Evolutionary conservation across 2,329 filamentous ascomycete species (phyloP).

Genomic region (Tolypocladium guangdongense): DNA sequence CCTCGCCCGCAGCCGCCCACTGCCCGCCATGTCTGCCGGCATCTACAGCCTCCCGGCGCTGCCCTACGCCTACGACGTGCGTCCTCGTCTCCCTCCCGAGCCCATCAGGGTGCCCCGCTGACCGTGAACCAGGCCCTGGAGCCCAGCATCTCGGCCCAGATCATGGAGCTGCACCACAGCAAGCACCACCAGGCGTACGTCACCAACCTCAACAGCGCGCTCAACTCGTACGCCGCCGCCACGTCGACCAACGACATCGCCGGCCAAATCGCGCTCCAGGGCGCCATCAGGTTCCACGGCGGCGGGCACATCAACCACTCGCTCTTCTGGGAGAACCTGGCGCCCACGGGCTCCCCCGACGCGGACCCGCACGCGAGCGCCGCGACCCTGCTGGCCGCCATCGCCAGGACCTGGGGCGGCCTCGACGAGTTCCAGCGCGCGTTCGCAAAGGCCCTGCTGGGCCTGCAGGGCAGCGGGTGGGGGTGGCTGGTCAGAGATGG

Average conservation of each 20-base stretch:
- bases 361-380: constrained; percentile 41
- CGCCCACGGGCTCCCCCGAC: constrained; percentile 46
- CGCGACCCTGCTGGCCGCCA: constrained; percentile 48
- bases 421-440: constrained; percentile 53
- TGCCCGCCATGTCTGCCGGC: constrained; percentile 24
- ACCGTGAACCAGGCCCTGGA: constrained; percentile 46
- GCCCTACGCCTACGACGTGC: constrained; percentile 60
- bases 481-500: constrained; percentile 69
- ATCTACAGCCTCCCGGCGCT: constrained; percentile 53
- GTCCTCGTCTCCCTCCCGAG: constrained; percentile 13
- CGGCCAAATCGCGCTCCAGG: constrained; percentile 55
- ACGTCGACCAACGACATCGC: constrained; percentile 46
- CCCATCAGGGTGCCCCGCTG: constrained; percentile 4
- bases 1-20: too few relatives aligned
- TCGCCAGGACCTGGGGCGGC: constrained; percentile 57
- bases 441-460: constrained; percentile 55
- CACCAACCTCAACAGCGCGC: constrained; percentile 59
- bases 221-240: constrained; percentile 48
- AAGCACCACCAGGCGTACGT: constrained; percentile 76
- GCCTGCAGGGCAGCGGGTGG: constrained; percentile 78
- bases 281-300: constrained; percentile 74
- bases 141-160: constrained; percentile 63
- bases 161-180: constrained; percentile 71
- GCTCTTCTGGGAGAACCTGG: constrained; percentile 82
- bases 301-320: constrained; percentile 91